These are phyloP conservation scores for Boletellus sp. DNA, from an alignment of 1,284 basidiomycete genomes.

Conservation along the genomic window DNA sequence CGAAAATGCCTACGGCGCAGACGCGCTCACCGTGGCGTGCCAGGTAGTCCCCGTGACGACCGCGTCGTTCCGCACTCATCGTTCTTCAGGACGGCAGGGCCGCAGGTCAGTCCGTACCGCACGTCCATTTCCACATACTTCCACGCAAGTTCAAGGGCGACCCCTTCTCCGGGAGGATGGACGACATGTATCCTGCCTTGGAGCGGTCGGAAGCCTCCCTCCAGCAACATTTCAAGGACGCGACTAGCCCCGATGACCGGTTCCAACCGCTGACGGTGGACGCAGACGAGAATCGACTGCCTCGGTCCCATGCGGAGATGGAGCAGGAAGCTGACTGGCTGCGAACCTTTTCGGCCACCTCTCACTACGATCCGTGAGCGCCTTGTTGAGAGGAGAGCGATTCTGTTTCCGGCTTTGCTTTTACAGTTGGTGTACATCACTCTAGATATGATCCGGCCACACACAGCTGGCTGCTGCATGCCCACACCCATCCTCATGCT, in stretches of 20 bases:
- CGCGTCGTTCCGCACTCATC: not conserved
- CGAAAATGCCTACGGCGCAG: slow-evolving; percentile 69
- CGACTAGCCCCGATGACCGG: slow-evolving; percentile 12
- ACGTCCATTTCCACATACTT: slow-evolving; percentile 88
- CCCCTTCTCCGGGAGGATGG: slow-evolving; percentile 63
- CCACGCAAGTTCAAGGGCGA: slow-evolving; percentile 72
- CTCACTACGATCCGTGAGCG: slow-evolving; percentile 5
- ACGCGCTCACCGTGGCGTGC: slow-evolving; percentile 77
- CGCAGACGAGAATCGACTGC: slow-evolving; percentile 66
- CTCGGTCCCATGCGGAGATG: slow-evolving; percentile 73
- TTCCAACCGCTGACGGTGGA: slow-evolving; percentile 50
- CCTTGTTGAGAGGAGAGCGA: not conserved
- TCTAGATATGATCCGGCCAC: slow-evolving; percentile 27
- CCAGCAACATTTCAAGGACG: slow-evolving; percentile 36
- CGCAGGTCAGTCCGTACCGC: slow-evolving; percentile 84
- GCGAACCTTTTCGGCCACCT: slow-evolving; percentile 42
- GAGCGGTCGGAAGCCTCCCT: slow-evolving; percentile 62
- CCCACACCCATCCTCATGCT: slow-evolving; percentile 25
- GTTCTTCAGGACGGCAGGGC: slow-evolving; percentile 76
- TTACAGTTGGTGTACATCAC: slow-evolving; percentile 8
- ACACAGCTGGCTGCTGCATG: slow-evolving; percentile 20
- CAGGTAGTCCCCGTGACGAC: slow-evolving; percentile 47
- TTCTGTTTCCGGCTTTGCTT: not conserved
- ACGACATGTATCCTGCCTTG: slow-evolving; percentile 76
- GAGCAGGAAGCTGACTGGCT: slow-evolving; percentile 71